A percentile compares a stretch with the other conserved stretches of the same genome.
Conservation (phyloP, 2,329 filamentous ascomycete genomes). For the Atkinsonella texensis region DNA sequence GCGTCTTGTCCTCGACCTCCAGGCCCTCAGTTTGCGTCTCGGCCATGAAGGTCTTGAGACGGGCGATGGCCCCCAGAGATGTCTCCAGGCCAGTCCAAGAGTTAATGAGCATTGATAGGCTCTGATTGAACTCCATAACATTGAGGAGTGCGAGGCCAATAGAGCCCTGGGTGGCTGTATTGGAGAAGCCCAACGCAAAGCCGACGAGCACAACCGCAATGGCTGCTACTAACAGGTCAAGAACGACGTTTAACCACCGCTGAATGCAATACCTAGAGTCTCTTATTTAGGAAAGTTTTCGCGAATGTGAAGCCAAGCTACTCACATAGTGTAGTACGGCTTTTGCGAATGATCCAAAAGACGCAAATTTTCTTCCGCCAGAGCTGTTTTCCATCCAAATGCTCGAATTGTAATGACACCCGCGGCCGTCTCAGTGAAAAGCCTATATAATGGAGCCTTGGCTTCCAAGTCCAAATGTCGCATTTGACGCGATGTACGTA, state of each 20-base stretch:
- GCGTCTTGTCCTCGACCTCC: no score
- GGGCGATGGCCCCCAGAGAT: constrained; percentile 6
- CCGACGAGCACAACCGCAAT: constrained; percentile 7
- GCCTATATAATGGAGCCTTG: constrained; percentile 30
- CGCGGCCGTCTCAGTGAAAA: constrained; percentile 7
- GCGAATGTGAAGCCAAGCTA: background rate
- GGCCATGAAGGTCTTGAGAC: constrained; percentile 12
- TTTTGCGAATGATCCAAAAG: constrained; percentile 8
- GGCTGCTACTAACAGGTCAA: constrained; percentile 4
- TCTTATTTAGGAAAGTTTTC: background rate
- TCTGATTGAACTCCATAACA: constrained; percentile 3
- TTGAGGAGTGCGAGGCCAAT: constrained; percentile 3
- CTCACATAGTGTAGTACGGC: constrained; percentile 5
- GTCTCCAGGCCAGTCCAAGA: constrained; percentile 7
- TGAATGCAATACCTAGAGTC: constrained; percentile 7
- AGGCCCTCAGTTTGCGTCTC: constrained; percentile 2
- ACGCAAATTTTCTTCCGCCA: background rate
- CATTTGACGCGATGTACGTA: constrained; percentile 47
- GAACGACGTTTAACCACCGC: constrained; percentile 7
- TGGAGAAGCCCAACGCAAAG: background rate
- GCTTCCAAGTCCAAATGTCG: constrained; percentile 47
- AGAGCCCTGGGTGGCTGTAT: constrained; percentile 1
- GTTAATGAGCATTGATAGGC: background rate
- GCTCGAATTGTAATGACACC: constrained; percentile 8
- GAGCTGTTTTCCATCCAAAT: constrained; percentile 7